A percentile compares a stretch with the other conserved stretches of the same genome.
phyloP scores from a whole-genome alignment of 2,329 filamentous ascomycete species.

The Fusarium succisae region DNA sequence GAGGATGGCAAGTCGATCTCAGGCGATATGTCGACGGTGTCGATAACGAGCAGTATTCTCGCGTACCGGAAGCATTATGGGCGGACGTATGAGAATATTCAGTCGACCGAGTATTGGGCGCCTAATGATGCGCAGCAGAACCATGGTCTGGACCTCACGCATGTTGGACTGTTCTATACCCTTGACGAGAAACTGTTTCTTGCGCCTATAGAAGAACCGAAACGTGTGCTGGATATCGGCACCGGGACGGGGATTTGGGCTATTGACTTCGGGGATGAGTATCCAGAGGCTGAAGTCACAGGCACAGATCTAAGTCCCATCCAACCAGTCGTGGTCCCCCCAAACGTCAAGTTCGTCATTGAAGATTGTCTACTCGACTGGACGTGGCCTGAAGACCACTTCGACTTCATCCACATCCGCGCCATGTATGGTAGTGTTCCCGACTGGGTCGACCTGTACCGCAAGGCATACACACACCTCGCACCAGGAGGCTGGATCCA shows the following conservation, averaged over 20 bases:
- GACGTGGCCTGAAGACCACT: conserved; percentile 53
- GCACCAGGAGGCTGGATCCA: conserved; percentile 51
- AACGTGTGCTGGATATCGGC: conserved; percentile 57
- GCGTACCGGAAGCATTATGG: conserved; percentile 28
- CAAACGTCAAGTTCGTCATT: conserved; percentile 47
- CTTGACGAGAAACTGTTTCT: conserved; percentile 39
- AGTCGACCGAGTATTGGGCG: conserved; percentile 37
- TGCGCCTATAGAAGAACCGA: conserved; percentile 36
- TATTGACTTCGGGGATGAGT: conserved; percentile 46
- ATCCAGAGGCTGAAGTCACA: conserved; percentile 43
- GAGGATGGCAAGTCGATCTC: conserved; percentile 4
- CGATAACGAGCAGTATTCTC: conserved; percentile 29
- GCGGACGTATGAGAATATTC: conserved; percentile 29
- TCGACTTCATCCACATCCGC: conserved; percentile 69
- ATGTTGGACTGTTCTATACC: conserved; percentile 38
- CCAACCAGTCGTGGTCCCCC: conserved; percentile 45
- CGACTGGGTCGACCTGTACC: conserved; percentile 65
- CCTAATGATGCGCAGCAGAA: conserved; percentile 43
- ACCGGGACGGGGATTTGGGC: conserved; percentile 69
- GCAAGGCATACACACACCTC: conserved; percentile 59
- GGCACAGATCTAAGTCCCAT: conserved; percentile 51
- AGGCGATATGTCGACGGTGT: background rate
- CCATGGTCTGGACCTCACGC: conserved; percentile 39
- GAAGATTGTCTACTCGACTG: conserved; percentile 53
- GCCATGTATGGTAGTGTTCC: conserved; percentile 65